Base-by-base conservation (phyloP, 148 eudicot genomes). In the Camellia granthamiana region DNA sequence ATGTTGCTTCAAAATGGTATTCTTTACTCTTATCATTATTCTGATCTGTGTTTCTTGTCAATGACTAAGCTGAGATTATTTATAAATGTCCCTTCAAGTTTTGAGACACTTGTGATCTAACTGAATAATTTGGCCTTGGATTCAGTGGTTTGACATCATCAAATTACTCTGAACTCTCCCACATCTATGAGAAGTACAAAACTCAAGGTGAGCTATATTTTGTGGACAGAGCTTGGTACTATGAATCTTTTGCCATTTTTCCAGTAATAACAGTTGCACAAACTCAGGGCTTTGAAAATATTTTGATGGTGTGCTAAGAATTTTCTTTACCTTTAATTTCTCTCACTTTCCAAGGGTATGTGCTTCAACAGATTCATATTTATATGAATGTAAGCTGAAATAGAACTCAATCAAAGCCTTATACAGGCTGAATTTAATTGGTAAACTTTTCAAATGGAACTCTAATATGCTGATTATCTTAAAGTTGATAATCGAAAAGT, bases 1-100 rank as follows among this genome's bases (percentile, higher is more conserved):
- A 95, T 84, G 97, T 95, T 84, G 98, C 98, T 83, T 95, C 97
- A 52, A 85, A 69, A 89, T 95, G 98, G 97, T 95, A 93, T 63
- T 55, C 58, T 67, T 42, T 12, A 68, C 61, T 72, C 47, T 4
- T 30, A 18, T 56, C 54, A 16, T 51, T 55, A 58, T 41, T 3
- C 44, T 78, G 65, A n/a, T 16, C 41, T 65, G 41, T 65, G 9
- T 23, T 13, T 41, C 38, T 68, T 69, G 11, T 13, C 16, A 7
- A 56, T 58, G 41, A 44, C 4, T 61, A 44, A 74, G 5, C 69
- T 74, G 51, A 59, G 52, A 11, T 42, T 42, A 58, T 72, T 30
- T 30, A 30, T 30, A 30, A 30, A n/a, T 43, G 2, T 23, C 3
- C 3, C 18, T 54, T 75, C 63, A 58, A 54, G 21, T 65, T 81